Conservation (phyloP, 257 asterid species). For the Fraxinus excelsior region DNA sequence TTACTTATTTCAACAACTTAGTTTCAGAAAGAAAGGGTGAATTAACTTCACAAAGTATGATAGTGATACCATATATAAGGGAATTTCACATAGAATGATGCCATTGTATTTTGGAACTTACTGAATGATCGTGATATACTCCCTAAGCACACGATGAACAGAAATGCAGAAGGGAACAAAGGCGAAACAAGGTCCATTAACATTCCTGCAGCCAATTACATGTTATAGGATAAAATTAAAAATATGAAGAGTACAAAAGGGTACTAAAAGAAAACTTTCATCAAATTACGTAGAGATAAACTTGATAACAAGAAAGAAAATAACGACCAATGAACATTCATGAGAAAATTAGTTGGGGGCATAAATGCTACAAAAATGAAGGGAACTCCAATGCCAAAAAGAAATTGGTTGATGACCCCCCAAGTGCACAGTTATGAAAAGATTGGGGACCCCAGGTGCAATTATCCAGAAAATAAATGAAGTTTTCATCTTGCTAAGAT, state of each 20-base stretch:
- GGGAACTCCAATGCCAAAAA: not conserved
- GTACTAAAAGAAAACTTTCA: not conserved
- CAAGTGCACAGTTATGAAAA: too few species aligned
- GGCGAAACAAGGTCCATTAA: slow-evolving; percentile 99
- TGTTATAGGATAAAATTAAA: slow-evolving; percentile 2
- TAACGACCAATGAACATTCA: not conserved
- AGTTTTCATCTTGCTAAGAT: not conserved
- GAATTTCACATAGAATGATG: not conserved
- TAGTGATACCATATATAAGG: too few species aligned
- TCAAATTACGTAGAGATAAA: not conserved
- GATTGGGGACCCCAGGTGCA: not conserved
- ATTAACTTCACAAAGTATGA: not conserved
- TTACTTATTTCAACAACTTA: not conserved
- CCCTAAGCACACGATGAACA: slow-evolving; percentile 84
- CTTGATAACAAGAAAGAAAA: not conserved
- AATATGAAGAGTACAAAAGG: not conserved
- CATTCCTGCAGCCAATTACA: slow-evolving; percentile 76
- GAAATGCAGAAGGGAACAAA: slow-evolving; percentile 82
- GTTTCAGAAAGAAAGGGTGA: not conserved
- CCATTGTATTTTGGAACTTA: slow-evolving; percentile 42
- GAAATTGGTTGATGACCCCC: not conserved
- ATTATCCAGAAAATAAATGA: too few species aligned
- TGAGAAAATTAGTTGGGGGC: not conserved
- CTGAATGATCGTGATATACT: slow-evolving; percentile 98
- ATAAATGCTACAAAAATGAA: not conserved